Base-by-base conservation (phyloP, 805 yeast species). In the Barnettozyma sp. region DNA sequence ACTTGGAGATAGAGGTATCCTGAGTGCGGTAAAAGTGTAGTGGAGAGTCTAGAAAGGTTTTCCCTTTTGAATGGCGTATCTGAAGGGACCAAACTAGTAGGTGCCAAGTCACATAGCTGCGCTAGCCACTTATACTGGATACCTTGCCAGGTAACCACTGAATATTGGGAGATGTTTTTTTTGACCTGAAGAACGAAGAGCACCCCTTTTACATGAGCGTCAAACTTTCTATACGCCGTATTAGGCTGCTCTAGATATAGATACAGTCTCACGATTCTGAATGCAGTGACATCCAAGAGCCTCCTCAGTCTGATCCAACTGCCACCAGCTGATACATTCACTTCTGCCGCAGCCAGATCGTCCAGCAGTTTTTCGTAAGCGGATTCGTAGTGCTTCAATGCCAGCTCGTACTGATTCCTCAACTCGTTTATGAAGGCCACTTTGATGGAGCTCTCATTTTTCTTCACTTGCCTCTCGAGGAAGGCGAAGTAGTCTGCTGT, bases 51-150 rank as follows among this genome's bases (percentile, higher is more conserved):
- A 19, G 41, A 45, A 22, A 38, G 39, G 30, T 56, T 48, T 7
- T 54, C 58, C 7, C 42, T 37, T 19, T 38, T 41, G 33, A 63
- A 54, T 2, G 74, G 68, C 10, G 49, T 43, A 15, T 62, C 67
- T 4, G 58, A 45, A 3, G 72, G 70, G 5, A 70, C 54, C 4
- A 62, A 37, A 10, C 49, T 44, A 2, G 55, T 58, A 0, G 82
- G 82, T 1, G 72, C 61, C n/a, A 56, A 35, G 8, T 60, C 66
- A 34, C 77, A 57, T 13, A 81, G 52, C 38, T 78, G 73, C 0
- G 82, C 85, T 10, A 83, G 58, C 77, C 82, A 71, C 27, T 73
- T 69, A 44, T 73, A 70, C 49, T 83, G 94, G n/a, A 59, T 50
- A 1, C 78, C 68, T 9, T 67, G 48, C 94, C 94, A 83, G 26